phyloP scores from a whole-genome alignment of 2,329 filamentous ascomycete species.

The Aspergillus pseudoviridinutans region DNA sequence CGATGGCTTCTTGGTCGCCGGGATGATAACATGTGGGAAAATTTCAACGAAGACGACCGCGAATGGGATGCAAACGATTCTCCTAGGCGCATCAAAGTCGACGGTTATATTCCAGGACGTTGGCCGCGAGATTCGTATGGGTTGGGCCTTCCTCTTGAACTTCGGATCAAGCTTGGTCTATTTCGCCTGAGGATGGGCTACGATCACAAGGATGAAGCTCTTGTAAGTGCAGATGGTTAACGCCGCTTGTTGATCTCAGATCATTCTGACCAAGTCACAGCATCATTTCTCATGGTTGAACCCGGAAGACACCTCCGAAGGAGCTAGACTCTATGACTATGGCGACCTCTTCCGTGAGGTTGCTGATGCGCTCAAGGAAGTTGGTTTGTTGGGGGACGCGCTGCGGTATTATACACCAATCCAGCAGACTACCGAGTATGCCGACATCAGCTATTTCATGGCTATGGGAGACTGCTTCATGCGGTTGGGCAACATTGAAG shows the following conservation, averaged over 20 bases:
- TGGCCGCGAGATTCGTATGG: constrained; percentile 64
- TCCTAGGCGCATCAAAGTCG: constrained; percentile 60
- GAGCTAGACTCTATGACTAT: constrained; percentile 59
- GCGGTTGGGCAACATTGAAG: constrained; percentile 57
- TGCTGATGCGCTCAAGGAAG: constrained; percentile 55
- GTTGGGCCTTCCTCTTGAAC: constrained; percentile 68
- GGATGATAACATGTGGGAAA: constrained; percentile 74
- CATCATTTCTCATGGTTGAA: constrained; percentile 68
- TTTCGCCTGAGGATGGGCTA: constrained; percentile 71
- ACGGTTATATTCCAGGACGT: constrained; percentile 55
- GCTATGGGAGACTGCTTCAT: constrained; percentile 61
- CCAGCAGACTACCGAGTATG: constrained; percentile 43
- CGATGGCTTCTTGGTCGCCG: constrained; percentile 78
- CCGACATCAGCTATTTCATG: constrained; percentile 49
- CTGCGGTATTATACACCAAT: constrained; percentile 56
- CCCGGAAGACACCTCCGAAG: constrained; percentile 53
- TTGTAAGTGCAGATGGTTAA: constrained; percentile 49
- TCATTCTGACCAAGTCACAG: constrained; percentile 33
- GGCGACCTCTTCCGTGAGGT: constrained; percentile 75
- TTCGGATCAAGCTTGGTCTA: constrained; percentile 78
- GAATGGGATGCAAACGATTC: constrained; percentile 79
- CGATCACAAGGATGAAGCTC: constrained; percentile 63
- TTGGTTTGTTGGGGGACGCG: constrained; percentile 51
- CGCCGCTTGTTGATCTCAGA: background rate
- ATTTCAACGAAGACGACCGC: constrained; percentile 67